Evolutionary conservation across 805 yeast genomes (phyloP), one percentile per base, ranked within the genome.

Genomic region (Candida odintsovae): DNA sequence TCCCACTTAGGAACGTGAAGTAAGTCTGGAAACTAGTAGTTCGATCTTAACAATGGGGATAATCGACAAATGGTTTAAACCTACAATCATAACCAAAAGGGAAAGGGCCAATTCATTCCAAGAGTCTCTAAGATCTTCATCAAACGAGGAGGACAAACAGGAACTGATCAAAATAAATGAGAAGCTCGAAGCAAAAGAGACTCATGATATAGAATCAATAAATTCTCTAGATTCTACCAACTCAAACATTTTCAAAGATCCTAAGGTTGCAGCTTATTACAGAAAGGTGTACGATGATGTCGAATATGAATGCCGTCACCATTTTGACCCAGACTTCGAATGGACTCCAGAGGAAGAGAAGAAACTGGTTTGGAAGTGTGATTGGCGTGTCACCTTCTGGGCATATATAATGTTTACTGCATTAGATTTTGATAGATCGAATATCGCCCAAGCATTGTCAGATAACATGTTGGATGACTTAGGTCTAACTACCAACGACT

Each of bases 321-420:
- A 68, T 16, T 76, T 82, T 55, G 86, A 83, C 56, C 83, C 86
- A 0, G 67, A 69, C 0, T 71, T 80, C 35, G 67, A 69, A 11
- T 82, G 86, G 87, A 66, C 76, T 0, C 52, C 51, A 5, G 65
- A 70, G 41, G 85, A 79, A 54, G 86, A 82, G 49, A 66, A 63
- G 33, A 66, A 60, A 38, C 57, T 82, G 6, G 59, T 73, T 15
- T 56, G 78, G 59, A 80, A 78, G 55, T 66, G 78, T 38, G 86
- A 83, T 50, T 69, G 69, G 65, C 65, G 72, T 40, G 84, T 82
- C 23, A 67, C 80, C 5, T 62, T 78, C 26, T 70, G 82, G 69
- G 83, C 84, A 0, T 77, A 78, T 49, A 53, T 81, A 47, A 71
- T 80, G 78, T 81, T 81, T 57, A 64, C 76, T 38, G 78, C 79